Evolutionary conservation across 495 filamentous ascomycete genomes (phyloP), one percentile per base, ranked within the genome.

Genomic region (Daldinia bambusicola): DNA sequence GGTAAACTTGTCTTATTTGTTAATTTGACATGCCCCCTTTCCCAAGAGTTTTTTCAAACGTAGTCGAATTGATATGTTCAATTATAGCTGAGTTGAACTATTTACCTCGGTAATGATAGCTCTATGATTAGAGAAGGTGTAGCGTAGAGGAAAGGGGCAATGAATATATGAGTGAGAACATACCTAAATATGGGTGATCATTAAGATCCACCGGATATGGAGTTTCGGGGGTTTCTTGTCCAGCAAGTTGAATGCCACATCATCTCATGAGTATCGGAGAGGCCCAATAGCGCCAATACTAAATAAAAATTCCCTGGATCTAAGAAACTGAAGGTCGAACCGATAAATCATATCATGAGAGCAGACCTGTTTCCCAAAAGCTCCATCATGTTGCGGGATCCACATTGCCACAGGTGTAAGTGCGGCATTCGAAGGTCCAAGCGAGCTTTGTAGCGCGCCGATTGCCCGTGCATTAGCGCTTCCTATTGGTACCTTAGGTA

Each of bases 231-330:
- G n/a, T 9, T 45, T 45, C n/a, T 22, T 18, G 43, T 48, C 43
- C n/a, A 48, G 10, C 43, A 48, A 48, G 43, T 48, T 48, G 43
- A 18, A 48, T 22, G 43, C 9, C 43, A 48, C 43, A 48, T 48
- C 43, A 48, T 9, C 41, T 45, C 43, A 48, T 22, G 43, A 10
- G 20, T 20, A 48, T 48, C 18, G 20, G 18, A 48, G 9, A 48
- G 2, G 6, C 22, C 18, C 18, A 48, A 22, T 20, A 3, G 10
- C 10, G 3, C 18, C 10, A 1, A 48, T 22, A 48, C 7, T 5
- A 48, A 48, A 18, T 22, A 22, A 20, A 7, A 10, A 22, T 22
- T 1, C 18, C 7, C 4, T 16, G 43, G 43, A 18, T 8, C 20
- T 48, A 22, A 48, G 43, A 0, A 48, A 48, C 18, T 12, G 16